phyloP scores from a whole-genome alignment of 176 grass and related monocot species.

The Panicum miliaceum region DNA sequence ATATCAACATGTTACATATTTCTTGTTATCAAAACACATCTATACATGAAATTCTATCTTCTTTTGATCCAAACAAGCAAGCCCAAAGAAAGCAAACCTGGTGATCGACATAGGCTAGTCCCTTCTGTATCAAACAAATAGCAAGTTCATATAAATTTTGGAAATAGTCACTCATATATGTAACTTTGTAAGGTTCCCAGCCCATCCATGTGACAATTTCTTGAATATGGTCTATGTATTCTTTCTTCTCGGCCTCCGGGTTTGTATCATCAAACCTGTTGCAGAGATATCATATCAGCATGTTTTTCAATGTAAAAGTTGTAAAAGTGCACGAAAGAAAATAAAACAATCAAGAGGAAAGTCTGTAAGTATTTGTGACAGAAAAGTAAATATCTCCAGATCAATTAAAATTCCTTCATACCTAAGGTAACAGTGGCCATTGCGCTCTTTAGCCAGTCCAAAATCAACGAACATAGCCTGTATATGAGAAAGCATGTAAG shows the following conservation, averaged over 20 bases:
- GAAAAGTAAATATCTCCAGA: neutral
- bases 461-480: slow-evolving; percentile 99
- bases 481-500: slow-evolving; percentile 41
- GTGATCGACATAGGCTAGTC: slow-evolving; percentile 29
- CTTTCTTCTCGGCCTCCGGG: slow-evolving; percentile 93
- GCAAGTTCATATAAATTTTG: slow-evolving; percentile 87
- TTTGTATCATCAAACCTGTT: slow-evolving; percentile 97
- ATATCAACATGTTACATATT: slow-evolving; percentile 6
- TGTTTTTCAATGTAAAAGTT: neutral
- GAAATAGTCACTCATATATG: slow-evolving; percentile 80
- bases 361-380: neutral
- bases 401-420: slow-evolving; percentile 32
- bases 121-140: slow-evolving; percentile 30
- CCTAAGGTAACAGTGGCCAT: slow-evolving; percentile 91
- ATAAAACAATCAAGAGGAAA: neutral
- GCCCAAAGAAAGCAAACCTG: slow-evolving; percentile 2
- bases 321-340: neutral
- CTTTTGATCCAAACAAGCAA: slow-evolving; percentile 4
- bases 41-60: neutral
- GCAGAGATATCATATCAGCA: slow-evolving; percentile 30
- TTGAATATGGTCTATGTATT: slow-evolving; percentile 34
- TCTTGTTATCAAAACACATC: neutral
- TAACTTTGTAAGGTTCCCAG: slow-evolving; percentile 58
- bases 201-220: slow-evolving; percentile 23
- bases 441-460: slow-evolving; percentile 91